Evolutionary conservation across 495 filamentous ascomycete species (phyloP).

Genomic region (Hypoxylon fragiforme): DNA sequence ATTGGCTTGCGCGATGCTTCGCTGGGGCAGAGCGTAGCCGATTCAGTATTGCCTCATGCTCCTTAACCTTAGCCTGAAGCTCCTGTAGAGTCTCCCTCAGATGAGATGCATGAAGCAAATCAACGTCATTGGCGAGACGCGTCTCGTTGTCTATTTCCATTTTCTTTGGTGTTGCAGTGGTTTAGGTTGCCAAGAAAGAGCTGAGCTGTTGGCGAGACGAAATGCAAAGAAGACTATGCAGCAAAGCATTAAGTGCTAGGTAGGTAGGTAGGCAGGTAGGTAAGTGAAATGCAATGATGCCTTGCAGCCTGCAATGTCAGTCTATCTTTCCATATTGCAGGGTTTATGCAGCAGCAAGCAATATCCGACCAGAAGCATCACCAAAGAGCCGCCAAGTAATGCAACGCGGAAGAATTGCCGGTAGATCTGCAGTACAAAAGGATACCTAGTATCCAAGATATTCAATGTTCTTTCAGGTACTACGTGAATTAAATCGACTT

Average conservation of each 20-base stretch:
- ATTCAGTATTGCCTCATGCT: constrained; percentile 64
- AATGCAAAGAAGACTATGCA: not conserved
- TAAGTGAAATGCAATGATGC: not conserved
- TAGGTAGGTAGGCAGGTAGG: constrained; percentile 11
- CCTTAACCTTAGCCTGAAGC: constrained; percentile 65
- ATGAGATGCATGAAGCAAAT: constrained; percentile 49
- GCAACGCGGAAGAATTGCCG: constrained; percentile 23
- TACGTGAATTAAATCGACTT: not conserved
- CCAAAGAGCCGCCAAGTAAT: constrained; percentile 19
- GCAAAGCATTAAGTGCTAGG: not conserved
- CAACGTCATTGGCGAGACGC: constrained; percentile 25
- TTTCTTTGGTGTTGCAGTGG: constrained; percentile 10
- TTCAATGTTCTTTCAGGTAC: not conserved
- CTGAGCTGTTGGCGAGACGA: not conserved
- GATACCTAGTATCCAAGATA: not conserved
- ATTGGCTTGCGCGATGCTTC: constrained; percentile 12
- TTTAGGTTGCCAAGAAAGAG: constrained; percentile 7
- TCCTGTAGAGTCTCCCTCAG: constrained; percentile 67
- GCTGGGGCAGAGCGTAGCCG: constrained; percentile 38
- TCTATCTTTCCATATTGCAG: constrained; percentile 20
- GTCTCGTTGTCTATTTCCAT: constrained; percentile 22
- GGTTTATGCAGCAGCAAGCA: constrained; percentile 19
- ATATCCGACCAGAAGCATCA: constrained; percentile 6
- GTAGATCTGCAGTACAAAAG: constrained; percentile 25
- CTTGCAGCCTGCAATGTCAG: constrained; percentile 10